These are phyloP conservation scores for Xylariaceae sp. DNA, from an alignment of 2,329 filamentous ascomycete genomes.

Conservation along the genomic window DNA sequence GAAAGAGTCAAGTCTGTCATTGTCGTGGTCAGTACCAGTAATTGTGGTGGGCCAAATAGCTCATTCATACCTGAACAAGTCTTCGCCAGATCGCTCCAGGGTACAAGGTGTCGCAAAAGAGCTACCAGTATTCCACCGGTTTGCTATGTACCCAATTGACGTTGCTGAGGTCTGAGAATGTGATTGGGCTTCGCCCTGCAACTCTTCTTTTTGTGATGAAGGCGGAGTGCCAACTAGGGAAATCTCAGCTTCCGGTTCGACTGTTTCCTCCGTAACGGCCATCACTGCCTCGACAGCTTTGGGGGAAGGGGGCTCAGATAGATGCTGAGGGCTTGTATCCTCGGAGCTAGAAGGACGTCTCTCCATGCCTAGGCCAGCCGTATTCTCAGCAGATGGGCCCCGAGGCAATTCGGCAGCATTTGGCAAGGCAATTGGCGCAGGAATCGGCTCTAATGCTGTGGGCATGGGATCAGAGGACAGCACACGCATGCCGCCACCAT, in stretches of 20 bases:
- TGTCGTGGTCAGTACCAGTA: constrained; percentile 8
- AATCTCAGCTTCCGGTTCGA: constrained; percentile 23
- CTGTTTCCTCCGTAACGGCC: constrained; percentile 6
- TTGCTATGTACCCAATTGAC: constrained; percentile 58
- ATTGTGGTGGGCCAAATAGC: constrained; percentile 3
- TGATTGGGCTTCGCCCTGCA: constrained; percentile 30
- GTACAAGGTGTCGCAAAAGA: constrained; percentile 58
- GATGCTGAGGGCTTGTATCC: constrained; percentile 30
- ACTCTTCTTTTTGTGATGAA: constrained; percentile 32
- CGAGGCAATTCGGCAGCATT: constrained; percentile 25
- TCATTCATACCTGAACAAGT: constrained; percentile 53
- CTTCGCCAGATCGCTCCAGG: constrained; percentile 47
- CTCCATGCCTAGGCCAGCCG: constrained; percentile 27
- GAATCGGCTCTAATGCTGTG: constrained; percentile 41
- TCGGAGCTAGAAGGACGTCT: constrained; percentile 28
- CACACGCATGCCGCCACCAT: constrained; percentile 57
- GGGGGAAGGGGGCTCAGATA: constrained; percentile 33
- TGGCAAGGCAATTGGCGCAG: constrained; percentile 29
- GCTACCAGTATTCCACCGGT: constrained; percentile 61
- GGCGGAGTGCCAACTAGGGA: constrained; percentile 30
- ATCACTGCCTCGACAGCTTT: constrained; percentile 14
- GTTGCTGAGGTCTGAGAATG: constrained; percentile 50
- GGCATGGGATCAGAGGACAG: constrained; percentile 53
- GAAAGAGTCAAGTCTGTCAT: constrained; percentile 51
- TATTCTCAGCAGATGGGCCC: constrained; percentile 25